Base-by-base conservation (phyloP, 495 filamentous ascomycete species). In the Aspergillus nidulans region DNA sequence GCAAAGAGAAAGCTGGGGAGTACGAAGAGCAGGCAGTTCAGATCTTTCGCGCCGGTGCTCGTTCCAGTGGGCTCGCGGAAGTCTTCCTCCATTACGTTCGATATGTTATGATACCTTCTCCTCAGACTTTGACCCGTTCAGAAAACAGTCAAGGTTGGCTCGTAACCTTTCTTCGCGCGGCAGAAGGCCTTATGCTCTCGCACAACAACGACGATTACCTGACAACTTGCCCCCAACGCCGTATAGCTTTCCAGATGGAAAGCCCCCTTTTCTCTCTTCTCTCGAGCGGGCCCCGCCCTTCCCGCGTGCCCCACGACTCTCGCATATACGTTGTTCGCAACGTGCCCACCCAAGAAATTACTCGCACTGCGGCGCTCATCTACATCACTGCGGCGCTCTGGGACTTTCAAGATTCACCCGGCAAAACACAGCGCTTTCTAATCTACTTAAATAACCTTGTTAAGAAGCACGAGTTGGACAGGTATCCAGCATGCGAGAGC, bases 201-300 rank as follows among this genome's bases (percentile, higher is more conserved):
- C 71, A 77, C 40, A 71, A 45, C 54, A 48, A 61, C 13, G 48
- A 59, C 1, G 54, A 59, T 26, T 74, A 66, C 41, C 61, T 72
- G 3, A 16, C 42, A 10, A 48, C 62, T 6, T 63, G 68, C 4
- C 72, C 73, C 1, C 65, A 68, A 24, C 63, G 73, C 24, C 59
- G 53, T 19, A 51, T 59, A 1, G 62, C 66, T 1, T 77, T 77
- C 41, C 63, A 71, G 30, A 74, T 76, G 67, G 67, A 69, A 18
- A 65, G 72, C 48, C 73, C 73, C 13, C 56, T 77, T 6, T 76
- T 71, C 43, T 60, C 69, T 10, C 56, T 76, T 6, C 65, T 77
- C 1, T 76, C 73, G n/a, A 75, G 69, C 53, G 74, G 74, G 16
- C 74, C 74, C 10, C 70, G 66, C 9, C 74, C 74, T 16, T 68